Evolutionary conservation across 768 basidiomycete species (phyloP).

Genomic region (Serendipita sp.): DNA sequence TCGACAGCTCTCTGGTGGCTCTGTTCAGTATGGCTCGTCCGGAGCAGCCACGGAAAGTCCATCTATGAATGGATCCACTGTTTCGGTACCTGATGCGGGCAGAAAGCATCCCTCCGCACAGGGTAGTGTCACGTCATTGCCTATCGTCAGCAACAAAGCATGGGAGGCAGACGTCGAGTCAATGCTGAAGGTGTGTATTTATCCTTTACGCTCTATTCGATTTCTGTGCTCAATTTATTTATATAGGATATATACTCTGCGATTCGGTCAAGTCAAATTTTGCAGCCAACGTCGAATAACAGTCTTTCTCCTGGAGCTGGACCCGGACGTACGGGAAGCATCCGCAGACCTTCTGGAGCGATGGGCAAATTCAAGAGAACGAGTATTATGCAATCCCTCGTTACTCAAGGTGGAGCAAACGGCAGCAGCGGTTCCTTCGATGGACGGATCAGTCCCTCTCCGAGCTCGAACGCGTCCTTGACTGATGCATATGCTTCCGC

Average conservation of each 20-base stretch:
- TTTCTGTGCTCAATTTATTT: slow-evolving; percentile 5
- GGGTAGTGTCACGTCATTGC: slow-evolving; percentile 8
- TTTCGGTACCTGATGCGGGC: not conserved
- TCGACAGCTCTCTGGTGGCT: not conserved
- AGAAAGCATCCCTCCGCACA: not conserved
- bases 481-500: slow-evolving; percentile 60
- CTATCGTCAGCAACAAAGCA: slow-evolving; percentile 20
- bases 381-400: slow-evolving; percentile 78
- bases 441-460: slow-evolving; percentile 85
- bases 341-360: slow-evolving; percentile 56
- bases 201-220: not conserved
- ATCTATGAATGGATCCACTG: slow-evolving; percentile 1
- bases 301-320: slow-evolving; percentile 41
- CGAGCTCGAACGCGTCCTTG: slow-evolving; percentile 81
- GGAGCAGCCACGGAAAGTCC: not conserved
- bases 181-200: slow-evolving; percentile 55
- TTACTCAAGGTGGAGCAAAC: slow-evolving; percentile 55
- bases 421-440: slow-evolving; percentile 73
- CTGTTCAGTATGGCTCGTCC: not conserved
- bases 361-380: slow-evolving; percentile 48
- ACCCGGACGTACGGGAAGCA: slow-evolving; percentile 50
- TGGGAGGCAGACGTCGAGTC: slow-evolving; percentile 84
- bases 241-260: slow-evolving; percentile 84
- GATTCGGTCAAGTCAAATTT: slow-evolving; percentile 79
- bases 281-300: slow-evolving; percentile 56